These are phyloP conservation scores for Emmonsiellopsis sp. DNA, from an alignment of 2,329 filamentous ascomycete genomes.

Conservation along the genomic window DNA sequence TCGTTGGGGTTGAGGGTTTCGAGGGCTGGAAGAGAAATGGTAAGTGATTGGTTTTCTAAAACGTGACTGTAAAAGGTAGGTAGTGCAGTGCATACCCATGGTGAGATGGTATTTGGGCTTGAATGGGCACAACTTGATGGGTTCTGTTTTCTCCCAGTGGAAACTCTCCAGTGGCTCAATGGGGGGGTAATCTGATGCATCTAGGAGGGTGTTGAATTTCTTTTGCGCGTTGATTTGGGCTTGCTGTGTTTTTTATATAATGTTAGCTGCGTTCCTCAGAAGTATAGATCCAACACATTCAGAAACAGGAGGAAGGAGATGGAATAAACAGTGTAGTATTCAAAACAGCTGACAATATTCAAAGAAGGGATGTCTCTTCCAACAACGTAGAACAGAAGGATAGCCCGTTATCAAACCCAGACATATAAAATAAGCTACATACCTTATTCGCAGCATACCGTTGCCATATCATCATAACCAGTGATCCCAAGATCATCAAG, in stretches of 20 bases:
- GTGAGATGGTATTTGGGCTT: constrained; percentile 55
- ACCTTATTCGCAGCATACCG: not conserved
- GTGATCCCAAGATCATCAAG: not conserved
- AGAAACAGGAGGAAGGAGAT: not conserved
- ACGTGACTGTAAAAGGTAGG: not conserved
- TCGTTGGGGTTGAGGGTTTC: constrained; percentile 45
- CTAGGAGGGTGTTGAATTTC: not conserved
- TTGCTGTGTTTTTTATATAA: not conserved
- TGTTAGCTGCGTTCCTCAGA: not conserved
- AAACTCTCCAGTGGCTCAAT: constrained; percentile 39
- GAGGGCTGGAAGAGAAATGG: constrained; percentile 33
- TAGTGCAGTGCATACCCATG: constrained; percentile 43
- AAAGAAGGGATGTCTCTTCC: not conserved
- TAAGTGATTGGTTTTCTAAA: too few relatives aligned
- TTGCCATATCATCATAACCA: not conserved
- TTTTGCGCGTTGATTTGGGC: not conserved
- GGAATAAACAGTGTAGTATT: not conserved
- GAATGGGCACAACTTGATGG: constrained; percentile 48
- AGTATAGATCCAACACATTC: not conserved
- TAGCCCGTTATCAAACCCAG: not conserved
- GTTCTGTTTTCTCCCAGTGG: constrained; percentile 43
- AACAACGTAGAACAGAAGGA: not conserved
- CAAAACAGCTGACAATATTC: not conserved
- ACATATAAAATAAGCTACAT: not conserved
- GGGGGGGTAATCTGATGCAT: constrained; percentile 5